Conservation (phyloP, 139 green algal species). For the Volvox reticuliferus region DNA sequence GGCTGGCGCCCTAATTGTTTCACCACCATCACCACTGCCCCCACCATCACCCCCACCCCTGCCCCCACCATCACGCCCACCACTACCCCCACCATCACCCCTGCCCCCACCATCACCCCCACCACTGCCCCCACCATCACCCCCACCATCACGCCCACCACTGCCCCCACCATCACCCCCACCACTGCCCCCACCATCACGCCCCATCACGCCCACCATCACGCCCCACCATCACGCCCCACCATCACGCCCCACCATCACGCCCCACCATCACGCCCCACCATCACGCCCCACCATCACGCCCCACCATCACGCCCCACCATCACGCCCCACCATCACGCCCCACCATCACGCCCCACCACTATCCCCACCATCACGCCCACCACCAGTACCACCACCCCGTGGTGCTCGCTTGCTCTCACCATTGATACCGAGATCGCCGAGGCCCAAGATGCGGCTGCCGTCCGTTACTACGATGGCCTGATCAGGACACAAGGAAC, state of each 20-base stretch:
- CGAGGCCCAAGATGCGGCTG: constrained; percentile 81
- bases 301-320: neutral
- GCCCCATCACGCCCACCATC: no score
- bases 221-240: neutral
- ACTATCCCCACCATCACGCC: neutral
- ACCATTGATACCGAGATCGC: constrained; percentile 85
- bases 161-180: neutral
- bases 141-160: neutral
- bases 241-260: neutral
- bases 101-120: constrained; percentile 57
- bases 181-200: constrained; percentile 54
- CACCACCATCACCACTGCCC: no score
- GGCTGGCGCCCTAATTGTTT: no score
- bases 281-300: no score
- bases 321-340: neutral
- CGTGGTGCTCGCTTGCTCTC: neutral
- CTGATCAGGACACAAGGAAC: constrained; percentile 18
- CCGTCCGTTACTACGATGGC: constrained; percentile 86
- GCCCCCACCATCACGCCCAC: neutral
- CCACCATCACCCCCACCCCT: neutral
- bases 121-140: no score
- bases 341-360: neutral
- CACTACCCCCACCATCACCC: no score
- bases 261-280: neutral
- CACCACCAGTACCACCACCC: neutral